phyloP scores from a whole-genome alignment of 208 protist species.

The Leptomonas pyrrhocoris region DNA sequence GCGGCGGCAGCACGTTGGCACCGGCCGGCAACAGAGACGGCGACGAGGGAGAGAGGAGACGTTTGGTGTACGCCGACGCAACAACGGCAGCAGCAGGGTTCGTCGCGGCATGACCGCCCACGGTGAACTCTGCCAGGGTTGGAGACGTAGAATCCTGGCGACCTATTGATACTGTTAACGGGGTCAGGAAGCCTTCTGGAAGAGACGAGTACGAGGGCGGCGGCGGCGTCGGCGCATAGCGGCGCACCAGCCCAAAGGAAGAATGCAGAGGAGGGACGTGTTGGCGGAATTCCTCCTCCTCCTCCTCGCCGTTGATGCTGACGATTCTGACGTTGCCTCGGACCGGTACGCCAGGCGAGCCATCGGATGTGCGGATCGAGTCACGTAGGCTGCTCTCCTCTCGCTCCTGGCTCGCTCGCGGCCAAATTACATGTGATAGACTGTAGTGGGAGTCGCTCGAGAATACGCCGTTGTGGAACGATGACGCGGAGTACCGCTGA shows the following conservation, averaged over 20 bases:
- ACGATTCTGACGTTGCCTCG: background rate
- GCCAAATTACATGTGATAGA: background rate
- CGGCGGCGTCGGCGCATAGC: background rate
- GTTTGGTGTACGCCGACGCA: background rate
- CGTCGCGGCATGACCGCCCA: background rate
- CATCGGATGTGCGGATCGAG: conserved; percentile 13
- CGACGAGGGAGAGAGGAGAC: background rate
- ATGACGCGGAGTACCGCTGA: conserved; percentile 19
- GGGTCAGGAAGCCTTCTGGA: conserved; percentile 11
- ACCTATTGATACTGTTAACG: background rate
- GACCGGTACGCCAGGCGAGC: background rate
- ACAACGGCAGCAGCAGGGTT: background rate
- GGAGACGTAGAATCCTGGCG: background rate
- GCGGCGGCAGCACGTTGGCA: conserved; percentile 12
- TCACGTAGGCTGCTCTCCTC: conserved; percentile 19
- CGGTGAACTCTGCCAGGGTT: background rate
- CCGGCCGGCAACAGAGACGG: background rate
- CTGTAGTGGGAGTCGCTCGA: conserved; percentile 7
- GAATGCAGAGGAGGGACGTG: background rate
- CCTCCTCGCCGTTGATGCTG: background rate
- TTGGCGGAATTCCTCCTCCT: background rate
- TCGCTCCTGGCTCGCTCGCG: conserved; percentile 3
- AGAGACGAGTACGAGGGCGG: background rate
- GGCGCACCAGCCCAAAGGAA: background rate
- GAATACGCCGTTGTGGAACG: background rate